Percentiles rank a stretch among this genome's conserved stretches.
phyloP scores from a whole-genome alignment of 2,329 filamentous ascomycete species.

The Cladosporium sp. region DNA sequence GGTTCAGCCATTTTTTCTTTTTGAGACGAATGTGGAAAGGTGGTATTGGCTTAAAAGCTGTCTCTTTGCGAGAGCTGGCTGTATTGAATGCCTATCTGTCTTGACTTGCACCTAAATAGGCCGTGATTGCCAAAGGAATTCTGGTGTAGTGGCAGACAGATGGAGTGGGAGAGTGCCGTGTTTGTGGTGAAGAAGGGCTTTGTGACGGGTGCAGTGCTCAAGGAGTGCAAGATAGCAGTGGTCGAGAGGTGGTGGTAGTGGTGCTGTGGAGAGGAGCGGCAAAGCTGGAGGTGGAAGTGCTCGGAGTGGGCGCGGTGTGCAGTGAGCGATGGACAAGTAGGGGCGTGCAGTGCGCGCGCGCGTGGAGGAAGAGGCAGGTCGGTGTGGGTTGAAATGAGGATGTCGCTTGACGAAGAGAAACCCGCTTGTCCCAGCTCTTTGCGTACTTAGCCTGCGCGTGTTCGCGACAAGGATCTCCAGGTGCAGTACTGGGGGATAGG shows the following conservation, averaged over 20 bases:
- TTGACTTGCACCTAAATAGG: constrained; percentile 6
- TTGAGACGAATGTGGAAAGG: not conserved
- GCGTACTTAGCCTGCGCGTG: constrained; percentile 13
- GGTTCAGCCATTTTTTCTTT: constrained; percentile 25
- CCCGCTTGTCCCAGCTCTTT: constrained; percentile 4
- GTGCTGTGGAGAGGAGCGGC: not conserved
- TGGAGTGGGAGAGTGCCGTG: constrained; percentile 2
- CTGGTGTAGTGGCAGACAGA: not conserved
- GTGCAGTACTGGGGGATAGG: not conserved
- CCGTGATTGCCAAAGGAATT: constrained; percentile 5
- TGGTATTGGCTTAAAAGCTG: not conserved
- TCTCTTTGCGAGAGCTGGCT: constrained; percentile 1
- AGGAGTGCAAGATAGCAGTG: constrained; percentile 3
- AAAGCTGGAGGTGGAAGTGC: constrained; percentile 6
- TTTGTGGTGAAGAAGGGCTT: constrained; percentile 2
- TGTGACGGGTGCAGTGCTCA: constrained; percentile 6
- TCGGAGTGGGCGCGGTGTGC: constrained; percentile 3
- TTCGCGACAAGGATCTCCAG: not conserved
- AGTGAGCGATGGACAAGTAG: constrained; percentile 7
- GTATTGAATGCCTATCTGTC: constrained; percentile 9
- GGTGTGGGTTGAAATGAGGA: constrained; percentile 8
- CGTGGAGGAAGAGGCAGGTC: not conserved
- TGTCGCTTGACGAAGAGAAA: constrained; percentile 4
- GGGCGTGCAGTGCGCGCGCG: constrained; percentile 1
- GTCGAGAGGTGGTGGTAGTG: not conserved